Percentiles rank a stretch among this genome's conserved stretches.
Evolutionary conservation across 169 alveolate genomes (phyloP).

Genomic region (Babesia ovata): DNA sequence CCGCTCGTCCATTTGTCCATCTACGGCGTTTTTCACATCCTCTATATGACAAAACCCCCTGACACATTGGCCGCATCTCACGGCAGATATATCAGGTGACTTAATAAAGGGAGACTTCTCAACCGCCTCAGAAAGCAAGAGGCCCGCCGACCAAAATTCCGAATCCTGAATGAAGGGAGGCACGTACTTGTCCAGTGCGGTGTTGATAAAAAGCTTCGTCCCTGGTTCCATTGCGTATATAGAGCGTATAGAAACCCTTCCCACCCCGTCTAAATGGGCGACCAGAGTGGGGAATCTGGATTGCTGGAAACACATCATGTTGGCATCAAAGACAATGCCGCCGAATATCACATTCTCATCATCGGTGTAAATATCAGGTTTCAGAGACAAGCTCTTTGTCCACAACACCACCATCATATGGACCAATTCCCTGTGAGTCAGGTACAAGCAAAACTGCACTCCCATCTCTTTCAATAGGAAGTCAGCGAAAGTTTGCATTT

Average conservation of each 20-base stretch:
- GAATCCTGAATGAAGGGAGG: constrained; percentile 79
- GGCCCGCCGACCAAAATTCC: constrained; percentile 53
- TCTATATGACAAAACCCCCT: constrained; percentile 25
- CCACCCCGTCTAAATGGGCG: constrained; percentile 74
- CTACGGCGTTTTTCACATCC: background rate
- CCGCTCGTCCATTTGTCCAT: background rate
- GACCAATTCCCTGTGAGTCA: constrained; percentile 76
- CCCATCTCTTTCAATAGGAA: constrained; percentile 77
- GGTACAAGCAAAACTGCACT: constrained; percentile 73
- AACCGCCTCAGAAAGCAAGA: constrained; percentile 10
- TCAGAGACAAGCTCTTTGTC: constrained; percentile 79
- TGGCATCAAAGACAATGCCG: constrained; percentile 77
- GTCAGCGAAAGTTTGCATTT: constrained; percentile 71
- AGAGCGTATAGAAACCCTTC: constrained; percentile 80
- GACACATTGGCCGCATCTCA: constrained; percentile 44
- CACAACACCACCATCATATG: constrained; percentile 76
- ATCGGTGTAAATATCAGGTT: constrained; percentile 72
- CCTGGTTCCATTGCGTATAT: constrained; percentile 82
- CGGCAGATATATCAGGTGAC: constrained; percentile 1
- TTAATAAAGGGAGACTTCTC: background rate
- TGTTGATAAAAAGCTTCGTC: constrained; percentile 76
- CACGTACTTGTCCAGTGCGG: constrained; percentile 78
- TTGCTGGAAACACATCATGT: constrained; percentile 76
- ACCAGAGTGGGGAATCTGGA: constrained; percentile 84
- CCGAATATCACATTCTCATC: constrained; percentile 69